These are phyloP conservation scores for Leccinum aurantiacum DNA, from an alignment of 768 basidiomycete genomes.

Conservation along the genomic window DNA sequence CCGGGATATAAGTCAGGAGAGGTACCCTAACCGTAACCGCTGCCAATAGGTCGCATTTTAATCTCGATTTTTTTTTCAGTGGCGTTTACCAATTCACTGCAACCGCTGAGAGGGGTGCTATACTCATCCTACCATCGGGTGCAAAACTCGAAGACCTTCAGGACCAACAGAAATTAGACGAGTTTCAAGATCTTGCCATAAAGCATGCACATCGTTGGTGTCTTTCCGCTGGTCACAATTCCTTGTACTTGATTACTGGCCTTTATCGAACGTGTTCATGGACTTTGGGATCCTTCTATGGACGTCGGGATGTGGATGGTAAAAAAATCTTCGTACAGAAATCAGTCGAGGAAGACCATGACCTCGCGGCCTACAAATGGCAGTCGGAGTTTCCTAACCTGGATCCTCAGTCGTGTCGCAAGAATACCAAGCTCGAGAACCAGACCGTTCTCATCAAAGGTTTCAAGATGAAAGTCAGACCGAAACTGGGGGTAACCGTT, in stretches of 20 bases:
- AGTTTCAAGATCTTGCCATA: not conserved
- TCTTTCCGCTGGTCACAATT: not conserved
- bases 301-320: not conserved
- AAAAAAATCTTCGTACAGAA: not conserved
- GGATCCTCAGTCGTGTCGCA: not conserved
- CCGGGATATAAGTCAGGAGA: no score
- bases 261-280: not conserved
- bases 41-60: not conserved
- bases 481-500: not conserved
- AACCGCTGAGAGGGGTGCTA: not conserved
- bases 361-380: not conserved
- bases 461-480: conserved; percentile 8
- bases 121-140: conserved; percentile 8
- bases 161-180: not conserved
- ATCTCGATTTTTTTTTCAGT: not conserved
- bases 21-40: no score
- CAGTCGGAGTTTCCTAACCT: not conserved
- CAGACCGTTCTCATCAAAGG: conserved; percentile 8
- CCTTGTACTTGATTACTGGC: conserved; percentile 10
- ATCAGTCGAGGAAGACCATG: not conserved
- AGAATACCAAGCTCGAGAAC: no score
- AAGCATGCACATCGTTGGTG: conserved; percentile 1
- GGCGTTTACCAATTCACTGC: not conserved
- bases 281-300: conserved; percentile 1
- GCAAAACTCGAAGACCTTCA: not conserved